phyloP scores from a whole-genome alignment of 1,284 basidiomycete species.

The Hypsizygus ulmarius region DNA sequence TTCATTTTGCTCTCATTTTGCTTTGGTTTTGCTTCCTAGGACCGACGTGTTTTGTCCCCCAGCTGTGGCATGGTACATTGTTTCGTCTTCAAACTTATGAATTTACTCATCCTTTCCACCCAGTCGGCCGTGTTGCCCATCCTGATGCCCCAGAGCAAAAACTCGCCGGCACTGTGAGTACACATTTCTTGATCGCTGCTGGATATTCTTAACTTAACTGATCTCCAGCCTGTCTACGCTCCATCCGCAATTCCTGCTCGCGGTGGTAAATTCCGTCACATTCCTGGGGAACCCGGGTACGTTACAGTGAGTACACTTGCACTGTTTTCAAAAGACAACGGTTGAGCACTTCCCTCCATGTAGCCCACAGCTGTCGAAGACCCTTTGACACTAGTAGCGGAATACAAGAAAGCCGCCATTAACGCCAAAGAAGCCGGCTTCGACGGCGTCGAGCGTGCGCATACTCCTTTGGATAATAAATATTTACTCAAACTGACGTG shows the following conservation, averaged over 20 bases:
- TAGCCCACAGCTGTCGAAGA: conserved; percentile 45
- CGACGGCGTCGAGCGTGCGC: conserved; percentile 58
- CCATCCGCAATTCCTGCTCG: conserved; percentile 35
- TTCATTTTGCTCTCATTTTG: background rate
- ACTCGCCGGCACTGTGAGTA: conserved; percentile 30
- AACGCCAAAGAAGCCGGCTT: conserved; percentile 62
- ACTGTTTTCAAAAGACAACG: too few relatives aligned
- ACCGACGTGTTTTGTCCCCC: background rate
- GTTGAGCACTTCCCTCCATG: too few relatives aligned
- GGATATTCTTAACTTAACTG: background rate
- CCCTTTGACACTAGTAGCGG: conserved; percentile 37
- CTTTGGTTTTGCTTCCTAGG: too few relatives aligned
- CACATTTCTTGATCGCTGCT: background rate
- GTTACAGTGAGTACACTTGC: conserved; percentile 25
- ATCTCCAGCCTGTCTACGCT: conserved; percentile 31
- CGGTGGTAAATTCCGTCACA: conserved; percentile 36
- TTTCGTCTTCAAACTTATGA: background rate
- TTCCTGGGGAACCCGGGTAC: conserved; percentile 33
- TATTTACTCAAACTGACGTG: background rate
- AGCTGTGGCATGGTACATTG: conserved; percentile 35
- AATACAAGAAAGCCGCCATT: conserved; percentile 50
- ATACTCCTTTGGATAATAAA: background rate
- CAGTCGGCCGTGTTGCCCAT: conserved; percentile 6
- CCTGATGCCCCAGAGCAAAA: conserved; percentile 30
- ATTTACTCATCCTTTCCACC: background rate